phyloP scores from a whole-genome alignment of 1,284 basidiomycete genomes.

The Coniferiporia weirii region DNA sequence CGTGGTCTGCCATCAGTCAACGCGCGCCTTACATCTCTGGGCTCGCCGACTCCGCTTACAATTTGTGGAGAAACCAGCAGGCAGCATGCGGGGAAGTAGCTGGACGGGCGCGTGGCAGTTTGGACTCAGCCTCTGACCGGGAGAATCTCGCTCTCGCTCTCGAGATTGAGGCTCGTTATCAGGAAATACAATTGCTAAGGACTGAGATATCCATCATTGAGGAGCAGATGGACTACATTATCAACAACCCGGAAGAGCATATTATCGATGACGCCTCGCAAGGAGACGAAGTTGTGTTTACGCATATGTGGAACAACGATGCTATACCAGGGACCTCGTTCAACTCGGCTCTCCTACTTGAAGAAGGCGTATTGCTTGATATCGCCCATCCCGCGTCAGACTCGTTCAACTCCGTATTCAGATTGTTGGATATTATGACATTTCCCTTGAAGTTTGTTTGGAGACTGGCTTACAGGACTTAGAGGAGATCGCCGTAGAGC shows the following conservation, averaged over 20 bases:
- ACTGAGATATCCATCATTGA: neutral
- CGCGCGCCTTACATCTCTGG: too few relatives aligned
- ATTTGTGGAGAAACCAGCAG: neutral
- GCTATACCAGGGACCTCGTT: constrained; percentile 3
- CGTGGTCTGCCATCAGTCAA: too few relatives aligned
- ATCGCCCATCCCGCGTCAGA: neutral
- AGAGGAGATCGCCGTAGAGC: neutral
- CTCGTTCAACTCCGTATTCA: constrained; percentile 2
- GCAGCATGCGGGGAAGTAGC: neutral
- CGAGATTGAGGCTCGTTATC: neutral
- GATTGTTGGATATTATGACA: constrained; percentile 4
- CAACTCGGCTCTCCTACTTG: neutral
- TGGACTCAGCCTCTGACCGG: neutral
- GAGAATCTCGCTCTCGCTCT: neutral
- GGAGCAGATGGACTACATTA: neutral
- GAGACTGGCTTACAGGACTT: constrained; percentile 10
- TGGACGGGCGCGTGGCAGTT: neutral
- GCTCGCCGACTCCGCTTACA: neutral
- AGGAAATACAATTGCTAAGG: neutral
- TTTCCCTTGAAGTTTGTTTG: constrained; percentile 12
- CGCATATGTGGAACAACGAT: constrained; percentile 9
- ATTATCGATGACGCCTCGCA: neutral
- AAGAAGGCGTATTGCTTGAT: neutral
- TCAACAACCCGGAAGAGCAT: neutral
- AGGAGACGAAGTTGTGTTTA: neutral